Evolutionary conservation across 306 rosid species (phyloP), one percentile per base, ranked within the genome.

Genomic region (Hippophae tibetana): DNA sequence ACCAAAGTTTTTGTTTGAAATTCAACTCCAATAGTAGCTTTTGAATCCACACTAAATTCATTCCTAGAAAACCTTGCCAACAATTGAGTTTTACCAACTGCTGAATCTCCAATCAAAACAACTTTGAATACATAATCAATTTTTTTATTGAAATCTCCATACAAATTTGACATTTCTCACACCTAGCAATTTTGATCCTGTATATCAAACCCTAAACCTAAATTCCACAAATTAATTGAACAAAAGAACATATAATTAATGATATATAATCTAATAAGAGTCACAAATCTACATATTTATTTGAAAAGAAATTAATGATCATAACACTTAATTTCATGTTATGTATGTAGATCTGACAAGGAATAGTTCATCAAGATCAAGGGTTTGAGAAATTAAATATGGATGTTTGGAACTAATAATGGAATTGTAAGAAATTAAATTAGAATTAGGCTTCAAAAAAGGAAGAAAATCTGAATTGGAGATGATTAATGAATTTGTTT

Each of bases 41-140:
- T 90, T 0, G 97, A 87, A 76, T 84, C 85, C 5, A 76, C 41
- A 65, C 76, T 90, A 62, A 87, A 90, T 68, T 87, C 85, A 69
- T 90, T 83, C 69, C 86, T 78, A 0, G 95, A 71, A 64, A 90
- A 90, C 0, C 97, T 89, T 0, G 94, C 95, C 5, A 90, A 82
- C 26, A 90, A 76, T 71, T 90, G 97, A 45, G 95, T 86, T 64
- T 90, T 90, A 4, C 97, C 97, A 5, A 90, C 97, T 1, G 97
- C 94, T 3, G 97, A 90, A 55, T 90, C 97, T 14, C 97, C 97
- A 13, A 87, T 90, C 81, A 90, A 65, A 45, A 90, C 97, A 56
- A 90, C 95, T 78, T 90, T 90, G 78, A 87, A 87, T 11, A 90
- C 97, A 57, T 90, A 90, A 72, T 90, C 97, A 68, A 87, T 84